Base-by-base conservation (phyloP, 768 basidiomycete genomes). In the Xanthoconium stramineum region DNA sequence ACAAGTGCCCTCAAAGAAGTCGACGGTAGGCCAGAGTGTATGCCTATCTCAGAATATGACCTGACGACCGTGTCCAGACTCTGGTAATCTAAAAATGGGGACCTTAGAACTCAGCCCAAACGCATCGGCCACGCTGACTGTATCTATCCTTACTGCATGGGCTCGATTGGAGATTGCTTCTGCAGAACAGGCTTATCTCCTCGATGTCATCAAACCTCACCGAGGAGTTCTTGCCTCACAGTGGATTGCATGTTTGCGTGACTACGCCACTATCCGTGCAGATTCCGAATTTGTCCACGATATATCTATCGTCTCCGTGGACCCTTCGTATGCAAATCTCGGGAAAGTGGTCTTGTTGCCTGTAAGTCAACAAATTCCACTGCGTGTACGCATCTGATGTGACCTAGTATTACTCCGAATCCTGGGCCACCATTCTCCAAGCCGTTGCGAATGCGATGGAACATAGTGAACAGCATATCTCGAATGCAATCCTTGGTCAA, bases 61-160 rank as follows among this genome's bases (percentile, higher is more conserved):
- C 61, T 66, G 50, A 71, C 46, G 13, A 32, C n/a, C 30, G 13
- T 47, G 24, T 20, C 63, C 47, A 97, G 95, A 89, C 55, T 83
- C 89, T 6, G 89, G 89, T 3, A 91, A 87, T 78, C 71, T 93
- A 5, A 87, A 90, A 8, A 79, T 97, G 19, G 96, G 96, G 2
- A 91, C 93, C 58, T 83, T 91, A 17, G 87, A 96, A 65, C 77
- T 95, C 12, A 91, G 93, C 57, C 91, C 95, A 5, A 98, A 98
- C 64, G 96, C 95, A 4, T 91, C 94, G 0, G 88, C 94, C 38
- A 96, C 97, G 91, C 74, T 99, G 47, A 83, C 93, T 51, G 89
- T 98, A 28, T 94, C 95, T 2, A 90, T 91, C 1, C 75, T 98
- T 37, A 90, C 94, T 2, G 96, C 95, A 1, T 99, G 96, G 96